A percentile compares a stretch with the other conserved stretches of the same genome.
Evolutionary conservation across 2,329 filamentous ascomycete species (phyloP).

Genomic region (Colletotrichum sidae): DNA sequence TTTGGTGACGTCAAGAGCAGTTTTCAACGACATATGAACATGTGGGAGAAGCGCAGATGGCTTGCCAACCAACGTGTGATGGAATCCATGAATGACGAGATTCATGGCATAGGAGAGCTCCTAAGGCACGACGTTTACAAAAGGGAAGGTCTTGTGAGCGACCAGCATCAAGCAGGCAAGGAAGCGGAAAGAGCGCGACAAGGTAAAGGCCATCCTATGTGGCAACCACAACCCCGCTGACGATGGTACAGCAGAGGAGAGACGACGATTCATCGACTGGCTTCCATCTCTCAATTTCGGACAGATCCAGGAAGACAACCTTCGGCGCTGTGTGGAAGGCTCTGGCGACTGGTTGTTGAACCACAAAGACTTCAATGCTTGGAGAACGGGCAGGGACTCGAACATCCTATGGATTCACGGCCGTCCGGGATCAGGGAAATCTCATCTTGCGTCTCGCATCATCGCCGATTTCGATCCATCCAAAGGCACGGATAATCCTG

Average conservation of each 20-base stretch:
- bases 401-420: slow-evolving; percentile 10
- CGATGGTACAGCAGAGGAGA: background rate
- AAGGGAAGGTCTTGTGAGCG: too few relatives aligned
- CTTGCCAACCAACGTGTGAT: background rate
- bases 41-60: background rate
- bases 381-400: background rate
- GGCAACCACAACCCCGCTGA: background rate
- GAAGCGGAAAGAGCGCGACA: background rate
- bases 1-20: slow-evolving; percentile 6
- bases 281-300: slow-evolving; percentile 10
- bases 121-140: too few relatives aligned
- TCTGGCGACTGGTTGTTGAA: slow-evolving; percentile 2
- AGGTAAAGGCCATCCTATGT: background rate
- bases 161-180: background rate
- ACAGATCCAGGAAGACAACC: slow-evolving; percentile 1
- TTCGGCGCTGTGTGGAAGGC: background rate
- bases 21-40: background rate
- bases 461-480: background rate
- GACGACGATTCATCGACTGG: background rate
- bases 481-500: background rate
- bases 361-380: background rate
- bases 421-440: slow-evolving; percentile 7
- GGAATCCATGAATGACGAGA: too few relatives aligned
- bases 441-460: background rate
- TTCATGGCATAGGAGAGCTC: too few relatives aligned